phyloP scores from a whole-genome alignment of 306 rosid species.

The Astragalus glycyphyllos region DNA sequence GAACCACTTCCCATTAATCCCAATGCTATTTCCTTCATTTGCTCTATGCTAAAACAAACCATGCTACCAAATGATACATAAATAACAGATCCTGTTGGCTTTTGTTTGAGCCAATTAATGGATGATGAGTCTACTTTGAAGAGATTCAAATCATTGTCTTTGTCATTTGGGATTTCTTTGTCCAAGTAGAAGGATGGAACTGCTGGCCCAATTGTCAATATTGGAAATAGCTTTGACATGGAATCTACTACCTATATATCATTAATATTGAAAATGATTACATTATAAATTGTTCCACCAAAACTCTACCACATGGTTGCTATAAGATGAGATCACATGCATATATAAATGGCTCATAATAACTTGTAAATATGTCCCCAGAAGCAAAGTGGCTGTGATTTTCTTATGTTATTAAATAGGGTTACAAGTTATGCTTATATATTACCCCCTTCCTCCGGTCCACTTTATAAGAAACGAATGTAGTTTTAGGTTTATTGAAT shows the following conservation, averaged over 20 bases:
- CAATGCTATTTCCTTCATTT: constrained; percentile 59
- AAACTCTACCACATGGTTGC: no score
- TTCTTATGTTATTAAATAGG: no score
- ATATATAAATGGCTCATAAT: no score
- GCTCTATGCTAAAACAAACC: constrained; percentile 46
- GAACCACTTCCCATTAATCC: constrained; percentile 47
- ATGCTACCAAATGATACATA: constrained; percentile 70
- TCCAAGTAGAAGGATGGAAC: constrained; percentile 59
- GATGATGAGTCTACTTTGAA: constrained; percentile 40
- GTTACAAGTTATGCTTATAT: no score
- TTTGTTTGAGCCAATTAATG: constrained; percentile 53
- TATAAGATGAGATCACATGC: no score
- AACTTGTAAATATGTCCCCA: no score
- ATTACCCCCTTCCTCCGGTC: no score
- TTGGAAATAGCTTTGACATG: constrained; percentile 57
- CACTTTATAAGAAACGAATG: no score
- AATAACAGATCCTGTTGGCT: constrained; percentile 52
- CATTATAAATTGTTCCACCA: background rate
- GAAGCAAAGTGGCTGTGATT: no score
- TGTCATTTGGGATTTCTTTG: constrained; percentile 52
- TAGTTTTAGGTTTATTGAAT: no score
- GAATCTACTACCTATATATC: constrained; percentile 56
- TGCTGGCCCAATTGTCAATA: constrained; percentile 68
- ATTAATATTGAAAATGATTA: background rate
- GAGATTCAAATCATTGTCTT: constrained; percentile 52